Base-by-base conservation (phyloP, 202 grass and related monocot genomes). In the Panicum virgatum region DNA sequence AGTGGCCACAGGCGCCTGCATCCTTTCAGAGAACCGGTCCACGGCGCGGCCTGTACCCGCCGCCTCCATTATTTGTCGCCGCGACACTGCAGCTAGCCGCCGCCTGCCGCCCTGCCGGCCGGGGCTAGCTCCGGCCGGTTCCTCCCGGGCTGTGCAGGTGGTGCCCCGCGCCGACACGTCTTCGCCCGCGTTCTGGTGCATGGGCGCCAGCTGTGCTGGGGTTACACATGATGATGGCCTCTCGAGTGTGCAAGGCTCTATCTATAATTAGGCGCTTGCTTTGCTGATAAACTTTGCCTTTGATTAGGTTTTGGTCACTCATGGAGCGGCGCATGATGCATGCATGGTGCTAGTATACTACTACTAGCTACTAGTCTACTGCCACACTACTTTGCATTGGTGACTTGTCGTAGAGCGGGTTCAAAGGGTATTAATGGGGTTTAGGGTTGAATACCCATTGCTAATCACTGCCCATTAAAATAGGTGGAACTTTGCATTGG, bases 121-220 rank as follows among this genome's bases (percentile, higher is more conserved):
- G 77, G 5, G 20, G 42, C n/a, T n/a, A n/a, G n/a, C 2, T 3
- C 12, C 44, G 19, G 7, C 44, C 39, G 11, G 11, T 12, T 42
- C 75, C 25, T 13, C 11, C 44, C n/a, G n/a, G n/a, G n/a, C n/a
- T 25, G 66, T 10, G 62, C 71, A 64, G 58, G 30, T 39, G 57
- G 30, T 30, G 66, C 14, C 57, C 7, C 11, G 0, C 66, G 12
- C 6, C 76, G 77, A 84, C 86, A 80, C 86, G 77, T 76, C 67
- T 58, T 44, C 25, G 44, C 65, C 7, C 20, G 36, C 52, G 10
- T 7, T 51, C 12, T 11, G 47, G 5, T 40, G 60, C 67, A 79
- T 88, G 80, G 67, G n/a, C 51, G 80, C 74, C 81, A 84, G 86
- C 86, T 80, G 70, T 56, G 16, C 44, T 2, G 10, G 6, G 39